phyloP scores from a whole-genome alignment of 768 basidiomycete genomes.

The Leccinellum luteum region DNA sequence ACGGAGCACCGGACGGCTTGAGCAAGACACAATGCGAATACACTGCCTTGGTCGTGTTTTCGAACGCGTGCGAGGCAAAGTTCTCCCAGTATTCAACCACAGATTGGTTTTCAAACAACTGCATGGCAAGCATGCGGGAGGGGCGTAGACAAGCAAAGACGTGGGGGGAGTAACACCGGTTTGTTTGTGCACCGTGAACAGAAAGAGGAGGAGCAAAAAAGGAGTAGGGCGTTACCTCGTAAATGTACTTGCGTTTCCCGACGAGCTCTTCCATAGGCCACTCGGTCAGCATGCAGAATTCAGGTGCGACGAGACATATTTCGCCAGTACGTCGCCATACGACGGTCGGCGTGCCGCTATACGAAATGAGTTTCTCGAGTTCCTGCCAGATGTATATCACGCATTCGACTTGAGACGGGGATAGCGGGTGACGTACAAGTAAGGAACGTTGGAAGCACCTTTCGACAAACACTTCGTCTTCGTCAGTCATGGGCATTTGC shows the following conservation, averaged over 20 bases:
- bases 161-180: conserved; percentile 4
- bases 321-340: conserved; percentile 98
- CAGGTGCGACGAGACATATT: conserved; percentile 93
- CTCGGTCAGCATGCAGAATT: conserved; percentile 92
- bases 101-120: conserved; percentile 95
- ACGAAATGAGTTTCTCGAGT: conserved; percentile 94
- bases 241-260: conserved; percentile 48
- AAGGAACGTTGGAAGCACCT: conserved; percentile 93
- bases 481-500: conserved; percentile 95
- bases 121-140: neutral
- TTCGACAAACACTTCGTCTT: conserved; percentile 96
- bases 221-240: conserved; percentile 31
- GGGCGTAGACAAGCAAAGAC: neutral
- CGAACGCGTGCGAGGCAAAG: conserved; percentile 95
- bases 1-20: conserved; percentile 78
- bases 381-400: conserved; percentile 54
- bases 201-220: conserved; percentile 16
- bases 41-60: conserved; percentile 94
- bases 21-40: conserved; percentile 90
- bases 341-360: conserved; percentile 95
- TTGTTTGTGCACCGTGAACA: conserved; percentile 13
- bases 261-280: conserved; percentile 85
- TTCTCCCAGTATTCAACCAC: conserved; percentile 96
- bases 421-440: conserved; percentile 50
- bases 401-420: neutral